Evolutionary conservation across 495 filamentous ascomycete genomes (phyloP), one percentile per base, ranked within the genome.

Genomic region (Penicillium simplicissimum): DNA sequence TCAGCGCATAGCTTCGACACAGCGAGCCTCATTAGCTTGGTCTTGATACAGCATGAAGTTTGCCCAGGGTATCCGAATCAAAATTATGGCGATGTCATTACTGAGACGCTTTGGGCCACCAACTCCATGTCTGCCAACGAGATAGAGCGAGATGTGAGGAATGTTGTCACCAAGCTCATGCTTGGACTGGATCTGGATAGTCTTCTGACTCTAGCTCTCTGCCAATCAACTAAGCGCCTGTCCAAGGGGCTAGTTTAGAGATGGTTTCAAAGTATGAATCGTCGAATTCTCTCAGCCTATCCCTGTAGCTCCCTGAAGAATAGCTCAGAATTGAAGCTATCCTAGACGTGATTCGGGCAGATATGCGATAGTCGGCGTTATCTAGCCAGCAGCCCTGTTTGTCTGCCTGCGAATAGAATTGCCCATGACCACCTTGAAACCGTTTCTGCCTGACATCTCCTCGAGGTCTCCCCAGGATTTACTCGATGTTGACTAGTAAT

Each of bases 1-100:
- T 37, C 43, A 13, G 43, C 34, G 34, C 21, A 25, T 52, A 8
- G 52, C 49, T 61, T 61, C 59, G 37, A 56, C 25, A 5, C 7
- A 5, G 42, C 9, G 23, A 47, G 11, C 21, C 9, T 13, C 10
- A 21, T 19, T 19, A 25, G 10, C 21, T 14, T 13, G 6, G n/a
- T 19, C 0, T 42, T 42, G 0, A 17, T 17, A 42, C 17, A 42
- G 1, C 7, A 9, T 14, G n/a, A 6, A 42, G n/a, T 25, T 25
- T 10, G 10, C 42, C 1, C 21, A 13, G 42, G 4, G 38, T 17
- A 42, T 8, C 0, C 0, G 15, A n/a, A 17, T 1, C 21, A 19
- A 45, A 2, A 11, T 11, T 23, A 1, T 11, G 7, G 42, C 17
- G 17, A 21, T 13, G 1, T 19, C 0, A 19, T 5, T 7, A n/a